Base-by-base conservation (phyloP, 1,139 yeast species). In the Hanseniaspora gamundiae region DNA sequence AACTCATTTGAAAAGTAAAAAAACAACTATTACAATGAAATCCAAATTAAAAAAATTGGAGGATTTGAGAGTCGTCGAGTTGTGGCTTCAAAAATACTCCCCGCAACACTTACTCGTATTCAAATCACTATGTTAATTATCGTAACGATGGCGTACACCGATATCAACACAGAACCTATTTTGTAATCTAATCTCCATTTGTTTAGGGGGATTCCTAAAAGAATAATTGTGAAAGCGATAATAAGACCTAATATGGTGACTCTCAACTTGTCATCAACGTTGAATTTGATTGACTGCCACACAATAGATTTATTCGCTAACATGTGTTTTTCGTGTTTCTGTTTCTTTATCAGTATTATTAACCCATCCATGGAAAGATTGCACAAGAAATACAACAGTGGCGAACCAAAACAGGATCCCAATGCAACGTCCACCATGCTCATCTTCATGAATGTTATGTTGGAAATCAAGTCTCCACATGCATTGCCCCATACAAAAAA, bases 371-470 rank as follows among this genome's bases (percentile, higher is more conserved):
- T 62, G 2, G 86, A 85, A 22, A 80, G 63, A 1, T 87, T 87
- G 4, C 78, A 60, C 5, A 80, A 58, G 35, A 80, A 67, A 50
- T 78, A 79, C 41, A 80, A 57, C 54, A 88, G 65, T 0, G 97
- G 97, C 1, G 96, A 93, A 1, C 96, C 97, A 61, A 87, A 84
- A 57, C 96, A 88, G 0, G 97, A 96, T 13, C 94, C 83, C 36
- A 91, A 69, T 0, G 97, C 96, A 91, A 88, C 85, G 49, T 83
- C 72, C 0, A 95, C 88, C 67, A 79, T 80, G 0, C 96, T 96
- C 77, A 85, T 76, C 49, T 68, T 70, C 0, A 95, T 91, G 43
- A 91, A 78, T 0, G 94, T 82, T 43, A 80, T 67, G 55, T 88
- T 86, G 0, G 96, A 82, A 2, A 87, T 78, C 44, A 87, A 68